Evolutionary conservation across 352 stramenopile species (phyloP).

Genomic region (Phytopythium cucurbitacearum): DNA sequence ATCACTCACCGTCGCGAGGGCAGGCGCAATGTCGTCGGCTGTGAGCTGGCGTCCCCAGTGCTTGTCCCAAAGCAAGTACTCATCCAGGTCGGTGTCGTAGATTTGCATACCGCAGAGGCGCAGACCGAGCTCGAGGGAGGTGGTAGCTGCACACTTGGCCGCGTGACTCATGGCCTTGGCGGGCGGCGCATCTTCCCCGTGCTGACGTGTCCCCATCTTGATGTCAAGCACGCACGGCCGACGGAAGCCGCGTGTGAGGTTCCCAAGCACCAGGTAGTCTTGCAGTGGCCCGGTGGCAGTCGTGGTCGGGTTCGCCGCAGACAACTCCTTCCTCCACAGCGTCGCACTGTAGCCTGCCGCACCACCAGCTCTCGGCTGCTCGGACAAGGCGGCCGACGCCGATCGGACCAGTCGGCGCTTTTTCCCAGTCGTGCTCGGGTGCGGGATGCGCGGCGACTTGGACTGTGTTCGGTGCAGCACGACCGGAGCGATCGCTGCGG

Average conservation of each 20-base stretch:
- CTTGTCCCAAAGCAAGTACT: slow-evolving; percentile 77
- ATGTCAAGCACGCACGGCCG: slow-evolving; percentile 74
- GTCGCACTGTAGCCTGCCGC: slow-evolving; percentile 50
- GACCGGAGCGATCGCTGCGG: neutral
- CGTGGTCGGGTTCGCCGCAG: slow-evolving; percentile 3
- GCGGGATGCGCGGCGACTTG: slow-evolving; percentile 8
- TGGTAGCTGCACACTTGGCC: slow-evolving; percentile 71
- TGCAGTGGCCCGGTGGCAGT: slow-evolving; percentile 11
- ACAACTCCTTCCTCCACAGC: slow-evolving; percentile 51
- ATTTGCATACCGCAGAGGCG: slow-evolving; percentile 83
- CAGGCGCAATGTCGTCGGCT: slow-evolving; percentile 49
- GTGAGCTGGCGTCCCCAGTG: slow-evolving; percentile 64
- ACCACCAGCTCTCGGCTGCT: too few species aligned
- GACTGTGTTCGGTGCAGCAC: slow-evolving; percentile 2
- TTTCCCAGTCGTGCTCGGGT: slow-evolving; percentile 15
- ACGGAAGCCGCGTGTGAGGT: slow-evolving; percentile 61
- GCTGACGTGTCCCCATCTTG: slow-evolving; percentile 79
- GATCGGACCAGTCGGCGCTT: slow-evolving; percentile 32
- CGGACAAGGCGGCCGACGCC: slow-evolving; percentile 7
- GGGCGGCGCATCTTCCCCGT: slow-evolving; percentile 60
- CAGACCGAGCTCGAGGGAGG: slow-evolving; percentile 57
- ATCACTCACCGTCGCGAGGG: slow-evolving; percentile 46
- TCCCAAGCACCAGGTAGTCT: slow-evolving; percentile 67
- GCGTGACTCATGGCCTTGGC: slow-evolving; percentile 69
- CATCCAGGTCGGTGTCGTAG: slow-evolving; percentile 49